phyloP scores from a whole-genome alignment of 2,329 filamentous ascomycete genomes.

The Chalaropsis thielavioides region DNA sequence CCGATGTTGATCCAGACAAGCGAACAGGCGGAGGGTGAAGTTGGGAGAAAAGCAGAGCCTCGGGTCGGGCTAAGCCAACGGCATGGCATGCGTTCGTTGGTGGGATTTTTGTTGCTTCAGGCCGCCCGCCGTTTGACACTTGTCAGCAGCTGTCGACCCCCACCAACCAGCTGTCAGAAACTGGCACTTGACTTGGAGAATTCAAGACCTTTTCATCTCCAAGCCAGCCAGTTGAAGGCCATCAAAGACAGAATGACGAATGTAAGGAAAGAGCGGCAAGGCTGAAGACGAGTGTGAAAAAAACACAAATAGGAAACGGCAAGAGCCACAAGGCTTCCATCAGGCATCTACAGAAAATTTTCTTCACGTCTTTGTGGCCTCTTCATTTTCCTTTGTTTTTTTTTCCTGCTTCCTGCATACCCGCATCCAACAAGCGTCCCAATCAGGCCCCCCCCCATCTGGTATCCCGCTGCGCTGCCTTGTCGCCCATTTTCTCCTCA shows the following conservation, averaged over 20 bases:
- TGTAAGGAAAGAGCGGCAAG: background rate
- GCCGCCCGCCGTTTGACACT: background rate
- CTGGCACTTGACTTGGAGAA: constrained; percentile 1
- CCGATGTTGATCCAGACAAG: constrained; percentile 4
- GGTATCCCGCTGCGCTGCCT: background rate
- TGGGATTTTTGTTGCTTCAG: too few species aligned
- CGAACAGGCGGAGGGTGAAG: background rate
- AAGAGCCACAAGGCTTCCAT: background rate
- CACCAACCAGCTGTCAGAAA: background rate
- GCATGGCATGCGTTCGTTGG: background rate
- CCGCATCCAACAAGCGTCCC: background rate
- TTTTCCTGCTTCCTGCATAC: constrained; percentile 8
- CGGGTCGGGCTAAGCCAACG: background rate
- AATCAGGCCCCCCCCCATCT: background rate
- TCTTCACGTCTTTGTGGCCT: background rate
- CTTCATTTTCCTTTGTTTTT: constrained; percentile 1
- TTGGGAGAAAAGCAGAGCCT: background rate
- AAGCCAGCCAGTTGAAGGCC: background rate
- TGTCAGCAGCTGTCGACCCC: background rate
- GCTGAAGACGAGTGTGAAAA: background rate
- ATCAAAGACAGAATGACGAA: background rate
- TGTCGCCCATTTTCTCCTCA: background rate
- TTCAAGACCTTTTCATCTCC: background rate
- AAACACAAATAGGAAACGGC: background rate
- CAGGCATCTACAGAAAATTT: background rate